Evolutionary conservation across 352 stramenopile species (phyloP).

Genomic region (Pythium aquatile): DNA sequence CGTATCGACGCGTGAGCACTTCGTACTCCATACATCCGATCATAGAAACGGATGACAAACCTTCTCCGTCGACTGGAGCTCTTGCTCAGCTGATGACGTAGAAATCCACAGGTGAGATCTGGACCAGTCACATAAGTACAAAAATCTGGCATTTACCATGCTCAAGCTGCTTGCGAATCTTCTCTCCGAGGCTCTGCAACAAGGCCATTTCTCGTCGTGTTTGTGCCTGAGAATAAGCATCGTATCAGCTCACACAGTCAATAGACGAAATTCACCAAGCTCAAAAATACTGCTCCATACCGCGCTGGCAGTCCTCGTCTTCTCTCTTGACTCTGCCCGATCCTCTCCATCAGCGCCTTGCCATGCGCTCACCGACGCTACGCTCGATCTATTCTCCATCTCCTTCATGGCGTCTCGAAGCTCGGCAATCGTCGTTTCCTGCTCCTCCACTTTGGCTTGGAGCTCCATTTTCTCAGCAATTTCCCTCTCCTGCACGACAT

Average conservation of each 20-base stretch:
- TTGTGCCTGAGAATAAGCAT: slow-evolving; percentile 13
- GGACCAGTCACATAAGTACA: no score
- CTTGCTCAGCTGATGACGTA: slow-evolving; percentile 8
- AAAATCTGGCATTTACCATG: slow-evolving; percentile 13
- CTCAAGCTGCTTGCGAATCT: slow-evolving; percentile 23
- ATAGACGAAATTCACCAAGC: no score
- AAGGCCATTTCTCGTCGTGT: slow-evolving; percentile 18
- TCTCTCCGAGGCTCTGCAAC: slow-evolving; percentile 17
- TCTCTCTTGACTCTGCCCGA: no score
- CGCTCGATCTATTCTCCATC: not conserved
- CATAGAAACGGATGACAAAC: not conserved
- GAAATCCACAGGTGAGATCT: no score
- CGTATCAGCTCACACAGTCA: no score
- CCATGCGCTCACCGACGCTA: no score
- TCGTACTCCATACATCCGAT: not conserved
- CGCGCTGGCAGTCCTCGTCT: no score
- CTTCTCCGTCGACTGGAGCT: slow-evolving; percentile 14
- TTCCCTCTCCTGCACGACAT: slow-evolving; percentile 7
- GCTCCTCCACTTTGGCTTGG: slow-evolving; percentile 11
- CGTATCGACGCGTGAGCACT: not conserved
- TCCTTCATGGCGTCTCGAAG: slow-evolving; percentile 5
- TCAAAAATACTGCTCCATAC: no score
- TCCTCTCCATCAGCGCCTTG: no score
- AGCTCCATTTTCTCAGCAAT: slow-evolving; percentile 10
- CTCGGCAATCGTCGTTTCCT: slow-evolving; percentile 2